Conservation (phyloP, 179 eudicot species). For the Spergularia azorica region DNA sequence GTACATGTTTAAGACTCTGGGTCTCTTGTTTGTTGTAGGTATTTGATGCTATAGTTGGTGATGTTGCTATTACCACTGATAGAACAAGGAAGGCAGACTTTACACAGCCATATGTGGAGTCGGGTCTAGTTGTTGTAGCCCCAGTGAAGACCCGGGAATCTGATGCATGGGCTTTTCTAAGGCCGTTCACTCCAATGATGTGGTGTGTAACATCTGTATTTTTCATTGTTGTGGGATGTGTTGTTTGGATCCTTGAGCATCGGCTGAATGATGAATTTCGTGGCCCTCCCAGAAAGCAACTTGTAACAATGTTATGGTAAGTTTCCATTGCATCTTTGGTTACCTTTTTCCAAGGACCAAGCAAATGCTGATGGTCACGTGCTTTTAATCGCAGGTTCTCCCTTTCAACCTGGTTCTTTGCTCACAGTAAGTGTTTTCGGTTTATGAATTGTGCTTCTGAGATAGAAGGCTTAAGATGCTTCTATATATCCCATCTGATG, state of each 20-base stretch:
- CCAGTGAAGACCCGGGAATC: slow-evolving; percentile 45
- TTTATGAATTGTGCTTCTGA: too few species aligned
- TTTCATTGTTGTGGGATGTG: slow-evolving; percentile 59
- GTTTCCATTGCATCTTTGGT: slow-evolving; percentile 16
- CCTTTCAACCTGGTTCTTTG: slow-evolving; percentile 66
- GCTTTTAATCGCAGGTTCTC: slow-evolving; percentile 66
- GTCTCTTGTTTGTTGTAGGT: slow-evolving; percentile 34
- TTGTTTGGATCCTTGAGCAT: slow-evolving; percentile 83
- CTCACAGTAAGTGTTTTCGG: slow-evolving; percentile 57
- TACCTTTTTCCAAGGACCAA: not conserved
- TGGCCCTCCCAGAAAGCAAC: slow-evolving; percentile 69
- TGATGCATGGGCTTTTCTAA: slow-evolving; percentile 67
- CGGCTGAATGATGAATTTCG: slow-evolving; percentile 80
- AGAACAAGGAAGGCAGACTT: slow-evolving; percentile 67
- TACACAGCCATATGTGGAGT: slow-evolving; percentile 81
- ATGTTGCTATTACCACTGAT: slow-evolving; percentile 68
- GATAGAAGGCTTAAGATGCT: not conserved
- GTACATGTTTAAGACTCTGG: not conserved
- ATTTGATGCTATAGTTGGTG: slow-evolving; percentile 79
- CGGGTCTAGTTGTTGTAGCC: slow-evolving; percentile 85
- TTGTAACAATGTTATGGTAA: slow-evolving; percentile 64
- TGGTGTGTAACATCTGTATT: slow-evolving; percentile 58
- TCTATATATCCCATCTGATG: slow-evolving; percentile 24
- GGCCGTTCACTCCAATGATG: slow-evolving; percentile 61
- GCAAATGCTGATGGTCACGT: slow-evolving; percentile 1